Percentiles rank a stretch among this genome's conserved stretches.
Evolutionary conservation across 352 stramenopile genomes (phyloP).

Genomic region (Phytophthora sansomeana): DNA sequence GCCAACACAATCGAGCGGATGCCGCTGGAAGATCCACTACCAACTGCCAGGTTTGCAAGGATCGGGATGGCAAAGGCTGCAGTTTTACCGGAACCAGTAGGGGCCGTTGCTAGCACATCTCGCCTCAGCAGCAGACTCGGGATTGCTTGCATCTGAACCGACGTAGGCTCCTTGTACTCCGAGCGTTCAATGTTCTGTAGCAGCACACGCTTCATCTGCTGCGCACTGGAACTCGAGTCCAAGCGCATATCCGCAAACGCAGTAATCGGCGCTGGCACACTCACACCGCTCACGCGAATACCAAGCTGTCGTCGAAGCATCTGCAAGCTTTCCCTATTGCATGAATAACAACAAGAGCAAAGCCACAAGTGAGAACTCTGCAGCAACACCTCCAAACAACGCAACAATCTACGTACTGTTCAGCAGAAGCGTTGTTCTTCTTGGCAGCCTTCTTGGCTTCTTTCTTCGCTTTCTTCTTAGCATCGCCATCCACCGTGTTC

Average conservation of each 20-base stretch:
- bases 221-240: conserved; percentile 45
- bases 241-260: conserved; percentile 79
- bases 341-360: conserved; percentile 9
- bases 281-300: conserved; percentile 77
- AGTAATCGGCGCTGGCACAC: conserved; percentile 76
- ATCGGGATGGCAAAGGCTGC: conserved; percentile 98
- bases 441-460: conserved; percentile 40
- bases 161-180: conserved; percentile 98
- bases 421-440: conserved; percentile 24
- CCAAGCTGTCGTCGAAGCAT: conserved; percentile 82
- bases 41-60: conserved; percentile 73
- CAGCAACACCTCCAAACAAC: neutral
- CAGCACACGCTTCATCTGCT: conserved; percentile 72
- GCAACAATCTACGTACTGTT: conserved; percentile 31
- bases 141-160: conserved; percentile 99
- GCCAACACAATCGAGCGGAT: conserved; percentile 96
- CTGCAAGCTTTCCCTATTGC: conserved; percentile 55
- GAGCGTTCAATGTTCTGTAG: conserved; percentile 88
- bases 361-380: conserved; percentile 12
- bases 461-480: conserved; percentile 29
- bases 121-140: conserved; percentile 87
- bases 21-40: conserved; percentile 44
- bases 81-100: conserved; percentile 98
- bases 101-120: conserved; percentile 96
- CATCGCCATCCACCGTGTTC: conserved; percentile 9